phyloP scores from a whole-genome alignment of 495 filamentous ascomycete species.

The Margaritispora aquatica region DNA sequence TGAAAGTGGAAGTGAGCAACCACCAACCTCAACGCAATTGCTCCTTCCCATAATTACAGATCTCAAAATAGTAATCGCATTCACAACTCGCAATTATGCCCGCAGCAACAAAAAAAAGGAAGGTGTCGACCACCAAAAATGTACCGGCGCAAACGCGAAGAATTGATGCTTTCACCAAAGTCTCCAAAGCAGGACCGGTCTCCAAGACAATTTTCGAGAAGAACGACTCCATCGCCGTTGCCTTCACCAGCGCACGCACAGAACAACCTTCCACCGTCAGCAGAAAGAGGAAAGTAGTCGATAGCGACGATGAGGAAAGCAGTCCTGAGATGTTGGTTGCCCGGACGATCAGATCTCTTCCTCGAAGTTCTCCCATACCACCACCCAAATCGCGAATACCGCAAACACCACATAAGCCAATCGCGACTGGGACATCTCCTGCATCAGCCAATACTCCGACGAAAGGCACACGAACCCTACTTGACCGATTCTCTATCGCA shows the following conservation, averaged over 20 bases:
- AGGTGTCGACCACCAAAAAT: slow-evolving; percentile 12
- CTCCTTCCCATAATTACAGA: slow-evolving; percentile 13
- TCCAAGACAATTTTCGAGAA: slow-evolving; percentile 17
- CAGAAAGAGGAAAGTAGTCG: slow-evolving; percentile 20
- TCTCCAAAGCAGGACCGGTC: slow-evolving; percentile 20
- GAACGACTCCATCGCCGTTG: slow-evolving; percentile 3
- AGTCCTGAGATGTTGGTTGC: neutral
- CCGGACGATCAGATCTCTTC: slow-evolving; percentile 10
- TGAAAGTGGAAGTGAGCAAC: neutral
- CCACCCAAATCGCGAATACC: slow-evolving; percentile 1
- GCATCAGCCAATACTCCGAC: slow-evolving; percentile 18
- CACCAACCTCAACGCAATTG: slow-evolving; percentile 1
- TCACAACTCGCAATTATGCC: slow-evolving; percentile 15
- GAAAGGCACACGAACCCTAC: slow-evolving; percentile 20
- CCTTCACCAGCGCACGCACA: neutral
- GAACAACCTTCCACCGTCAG: neutral
- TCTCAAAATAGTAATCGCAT: neutral
- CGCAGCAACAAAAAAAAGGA: slow-evolving; percentile 19
- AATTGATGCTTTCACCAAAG: slow-evolving; percentile 21
- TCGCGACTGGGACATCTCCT: neutral
- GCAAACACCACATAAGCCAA: slow-evolving; percentile 16
- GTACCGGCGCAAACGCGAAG: slow-evolving; percentile 3
- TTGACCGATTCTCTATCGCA: slow-evolving; percentile 20
- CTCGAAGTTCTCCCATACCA: neutral
- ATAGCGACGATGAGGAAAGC: slow-evolving; percentile 15